These are phyloP conservation scores for Fusarium sarcochroum DNA, from an alignment of 2,329 filamentous ascomycete species.

Conservation along the genomic window DNA sequence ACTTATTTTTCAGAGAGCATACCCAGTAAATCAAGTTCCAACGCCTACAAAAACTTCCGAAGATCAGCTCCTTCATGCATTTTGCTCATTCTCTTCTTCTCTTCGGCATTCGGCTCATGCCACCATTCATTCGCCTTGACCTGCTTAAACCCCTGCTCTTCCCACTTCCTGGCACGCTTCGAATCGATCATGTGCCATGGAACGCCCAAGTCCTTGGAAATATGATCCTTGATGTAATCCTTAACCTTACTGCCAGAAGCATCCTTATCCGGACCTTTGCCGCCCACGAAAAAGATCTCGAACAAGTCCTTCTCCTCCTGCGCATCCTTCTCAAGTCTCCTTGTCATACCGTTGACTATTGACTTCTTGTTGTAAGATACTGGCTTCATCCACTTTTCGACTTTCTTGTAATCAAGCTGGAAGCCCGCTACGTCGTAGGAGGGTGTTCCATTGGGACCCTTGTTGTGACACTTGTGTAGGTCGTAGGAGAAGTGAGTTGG, in stretches of 20 bases:
- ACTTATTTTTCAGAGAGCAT: too few species aligned
- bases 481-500: slow-evolving; percentile 10
- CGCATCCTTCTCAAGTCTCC: background rate
- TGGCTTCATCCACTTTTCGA: slow-evolving; percentile 35
- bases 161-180: slow-evolving; percentile 18
- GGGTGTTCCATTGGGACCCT: slow-evolving; percentile 30
- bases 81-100: slow-evolving; percentile 15
- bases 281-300: slow-evolving; percentile 19
- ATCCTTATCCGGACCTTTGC: slow-evolving; percentile 1
- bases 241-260: background rate
- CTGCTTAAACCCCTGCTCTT: slow-evolving; percentile 20
- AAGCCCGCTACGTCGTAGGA: slow-evolving; percentile 35
- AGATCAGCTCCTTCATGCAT: background rate
- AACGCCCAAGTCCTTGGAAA: slow-evolving; percentile 33
- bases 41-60: background rate
- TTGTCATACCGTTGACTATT: slow-evolving; percentile 21
- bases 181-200: slow-evolving; percentile 36
- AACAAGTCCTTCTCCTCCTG: slow-evolving; percentile 1
- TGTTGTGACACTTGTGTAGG: slow-evolving; percentile 33
- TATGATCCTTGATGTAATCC: slow-evolving; percentile 31
- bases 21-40: too few species aligned
- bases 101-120: slow-evolving; percentile 23
- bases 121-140: slow-evolving; percentile 30
- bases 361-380: slow-evolving; percentile 19
- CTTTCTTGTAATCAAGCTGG: slow-evolving; percentile 40